Base-by-base conservation (phyloP, 495 filamentous ascomycete genomes). In the Aspergillus conjunctus region DNA sequence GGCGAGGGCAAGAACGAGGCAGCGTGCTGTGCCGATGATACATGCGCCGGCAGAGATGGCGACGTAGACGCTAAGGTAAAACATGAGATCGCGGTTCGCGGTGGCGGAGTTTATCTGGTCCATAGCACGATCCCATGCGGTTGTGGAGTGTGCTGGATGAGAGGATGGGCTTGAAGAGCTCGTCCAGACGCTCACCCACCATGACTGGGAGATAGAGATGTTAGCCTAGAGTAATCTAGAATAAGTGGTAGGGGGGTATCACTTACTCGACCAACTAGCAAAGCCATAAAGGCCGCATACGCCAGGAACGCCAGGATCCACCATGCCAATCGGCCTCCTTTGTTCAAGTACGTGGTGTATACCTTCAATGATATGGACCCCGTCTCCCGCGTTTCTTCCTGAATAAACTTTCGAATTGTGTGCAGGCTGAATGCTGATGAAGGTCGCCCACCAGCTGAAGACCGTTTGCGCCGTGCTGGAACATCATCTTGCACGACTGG, bases 121-220 rank as follows among this genome's bases (percentile, higher is more conserved):
- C 26, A 33, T 55, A 0, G 37, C 33, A 30, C 54, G 26, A 10
- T 60, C 31, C 18, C 43, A 51, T 3, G 32, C 5, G 3, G 54
- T 55, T 5, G 20, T 8, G 0, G 54, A n/a, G 4, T 46, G 30
- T 3, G 44, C 30, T 21, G 52, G 39, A 45, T 61, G 56, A 17
- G 55, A 54, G 26, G 51, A 33, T 14, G 51, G 20, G 33, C 51
- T 53, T 10, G 72, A 72, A 18, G 73, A 73, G 30, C 68, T 66
- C 5, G 86, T 89, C 88, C 88, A 91, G 53, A 89, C 70, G 37
- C 78, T 81, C 46, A 90, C 74, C 85, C 85, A 90, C 84, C 85
- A 89, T 14, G 84, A 85, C 46, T 82, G 75, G 71, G 72, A 4
- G 21, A 43, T 15, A 71, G 72, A 4, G 21, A 43, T 15, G 12